These are phyloP conservation scores for Xylariales sp. DNA, from an alignment of 2,329 filamentous ascomycete species.

Conservation along the genomic window DNA sequence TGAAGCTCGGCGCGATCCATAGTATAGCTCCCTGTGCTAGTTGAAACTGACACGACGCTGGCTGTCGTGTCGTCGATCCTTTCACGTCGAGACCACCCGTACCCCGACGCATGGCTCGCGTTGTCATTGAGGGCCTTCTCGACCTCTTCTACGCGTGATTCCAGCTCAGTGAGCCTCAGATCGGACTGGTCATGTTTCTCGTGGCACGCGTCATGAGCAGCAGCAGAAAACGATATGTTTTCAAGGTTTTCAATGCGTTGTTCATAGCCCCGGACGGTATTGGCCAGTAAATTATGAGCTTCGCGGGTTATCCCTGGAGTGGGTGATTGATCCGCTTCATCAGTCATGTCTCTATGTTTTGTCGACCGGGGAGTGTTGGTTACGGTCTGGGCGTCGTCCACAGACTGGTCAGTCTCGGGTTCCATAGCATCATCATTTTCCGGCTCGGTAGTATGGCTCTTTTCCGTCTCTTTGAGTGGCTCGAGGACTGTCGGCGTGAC, in stretches of 20 bases:
- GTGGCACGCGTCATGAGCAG: slow-evolving; percentile 74
- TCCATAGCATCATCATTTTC: slow-evolving; percentile 40
- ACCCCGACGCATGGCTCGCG: slow-evolving; percentile 54
- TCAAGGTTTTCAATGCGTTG: slow-evolving; percentile 76
- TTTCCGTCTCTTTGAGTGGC: slow-evolving; percentile 51
- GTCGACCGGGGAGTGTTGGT: slow-evolving; percentile 50
- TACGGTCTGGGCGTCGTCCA: slow-evolving; percentile 47
- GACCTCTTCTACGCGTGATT: slow-evolving; percentile 70
- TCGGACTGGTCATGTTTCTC: slow-evolving; percentile 76
- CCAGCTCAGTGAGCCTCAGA: slow-evolving; percentile 75
- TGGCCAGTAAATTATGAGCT: slow-evolving; percentile 59
- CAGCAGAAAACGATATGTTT: slow-evolving; percentile 74
- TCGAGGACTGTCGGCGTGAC: slow-evolving; percentile 50
- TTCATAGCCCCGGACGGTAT: slow-evolving; percentile 69
- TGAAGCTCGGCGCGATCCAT: slow-evolving; percentile 60
- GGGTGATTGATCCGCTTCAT: slow-evolving; percentile 40
- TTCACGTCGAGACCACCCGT: slow-evolving; percentile 50
- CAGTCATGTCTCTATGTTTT: slow-evolving; percentile 40
- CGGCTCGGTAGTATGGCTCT: slow-evolving; percentile 38
- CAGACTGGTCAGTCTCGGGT: slow-evolving; percentile 39
- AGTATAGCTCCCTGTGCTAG: slow-evolving; percentile 54
- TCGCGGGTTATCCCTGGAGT: slow-evolving; percentile 48
- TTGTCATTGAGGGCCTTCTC: slow-evolving; percentile 65
- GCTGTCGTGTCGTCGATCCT: slow-evolving; percentile 58
- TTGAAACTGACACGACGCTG: slow-evolving; percentile 61